phyloP scores from a whole-genome alignment of 805 yeast genomes.

The Lipomyces orientalis region DNA sequence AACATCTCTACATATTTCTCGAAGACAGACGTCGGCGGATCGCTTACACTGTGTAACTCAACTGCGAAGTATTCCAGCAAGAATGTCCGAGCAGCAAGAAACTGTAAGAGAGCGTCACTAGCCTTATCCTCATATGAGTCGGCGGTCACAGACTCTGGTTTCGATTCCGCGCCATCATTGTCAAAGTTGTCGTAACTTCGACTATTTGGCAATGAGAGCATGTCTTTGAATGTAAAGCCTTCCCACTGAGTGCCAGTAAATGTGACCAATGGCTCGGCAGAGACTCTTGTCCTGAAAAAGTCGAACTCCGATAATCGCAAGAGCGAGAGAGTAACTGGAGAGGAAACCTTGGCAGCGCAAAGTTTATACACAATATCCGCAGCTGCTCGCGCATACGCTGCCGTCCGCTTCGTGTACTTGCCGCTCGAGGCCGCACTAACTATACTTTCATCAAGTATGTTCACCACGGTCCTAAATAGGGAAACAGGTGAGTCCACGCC shows the following conservation, averaged over 20 bases:
- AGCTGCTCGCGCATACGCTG: conserved; percentile 56
- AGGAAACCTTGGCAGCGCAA: conserved; percentile 61
- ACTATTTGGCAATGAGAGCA: conserved; percentile 2
- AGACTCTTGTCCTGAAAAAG: conserved; percentile 24
- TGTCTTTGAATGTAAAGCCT: conserved; percentile 11
- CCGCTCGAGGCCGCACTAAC: background rate
- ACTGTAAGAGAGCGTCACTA: conserved; percentile 22
- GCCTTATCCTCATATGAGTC: conserved; percentile 21
- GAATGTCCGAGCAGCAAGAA: conserved; percentile 29
- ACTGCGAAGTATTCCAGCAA: conserved; percentile 44
- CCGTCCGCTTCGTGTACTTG: conserved; percentile 8
- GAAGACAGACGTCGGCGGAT: conserved; percentile 27
- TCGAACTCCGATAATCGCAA: conserved; percentile 49
- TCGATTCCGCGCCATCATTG: background rate
- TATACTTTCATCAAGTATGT: conserved; percentile 49
- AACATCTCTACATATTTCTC: conserved; percentile 19
- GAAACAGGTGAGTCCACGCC: conserved; percentile 62
- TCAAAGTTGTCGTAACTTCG: conserved; percentile 4
- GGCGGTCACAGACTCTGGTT: background rate
- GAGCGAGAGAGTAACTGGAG: conserved; percentile 56
- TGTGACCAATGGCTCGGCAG: conserved; percentile 18
- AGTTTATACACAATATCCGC: conserved; percentile 69
- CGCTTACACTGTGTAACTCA: conserved; percentile 67
- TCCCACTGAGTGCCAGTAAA: conserved; percentile 22
- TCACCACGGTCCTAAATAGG: conserved; percentile 60